phyloP scores from a whole-genome alignment of 2,329 filamentous ascomycete genomes.

The Aspergillus felis region DNA sequence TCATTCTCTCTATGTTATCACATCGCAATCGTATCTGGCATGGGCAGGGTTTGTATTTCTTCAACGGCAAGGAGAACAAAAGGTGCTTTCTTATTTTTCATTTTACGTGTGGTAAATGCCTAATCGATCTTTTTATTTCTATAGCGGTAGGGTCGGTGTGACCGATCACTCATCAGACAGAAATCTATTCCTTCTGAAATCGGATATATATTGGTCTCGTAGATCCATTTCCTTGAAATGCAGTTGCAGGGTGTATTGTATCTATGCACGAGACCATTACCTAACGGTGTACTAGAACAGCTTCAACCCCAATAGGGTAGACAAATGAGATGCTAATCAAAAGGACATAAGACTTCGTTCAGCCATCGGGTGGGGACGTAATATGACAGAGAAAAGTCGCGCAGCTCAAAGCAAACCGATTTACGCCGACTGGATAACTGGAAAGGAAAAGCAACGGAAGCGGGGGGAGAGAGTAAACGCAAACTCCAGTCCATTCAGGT shows the following conservation, averaged over 20 bases:
- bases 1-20: constrained; percentile 6
- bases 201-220: background rate
- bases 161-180: background rate
- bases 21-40: constrained; percentile 3
- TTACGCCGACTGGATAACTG: background rate
- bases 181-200: background rate
- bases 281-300: background rate
- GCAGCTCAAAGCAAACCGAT: background rate
- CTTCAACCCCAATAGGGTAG: background rate
- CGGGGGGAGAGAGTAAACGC: background rate
- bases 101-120: background rate
- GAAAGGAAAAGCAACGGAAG: background rate
- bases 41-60: constrained; percentile 12
- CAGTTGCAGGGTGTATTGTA: background rate
- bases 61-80: background rate
- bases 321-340: constrained; percentile 11
- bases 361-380: background rate
- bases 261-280: background rate
- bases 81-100: background rate
- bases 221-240: background rate
- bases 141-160: background rate
- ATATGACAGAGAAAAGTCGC: background rate
- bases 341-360: background rate
- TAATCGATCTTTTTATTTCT: background rate
- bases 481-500: background rate